Evolutionary conservation across 495 filamentous ascomycete species (phyloP).

Genomic region (Ascobolus immersus): DNA sequence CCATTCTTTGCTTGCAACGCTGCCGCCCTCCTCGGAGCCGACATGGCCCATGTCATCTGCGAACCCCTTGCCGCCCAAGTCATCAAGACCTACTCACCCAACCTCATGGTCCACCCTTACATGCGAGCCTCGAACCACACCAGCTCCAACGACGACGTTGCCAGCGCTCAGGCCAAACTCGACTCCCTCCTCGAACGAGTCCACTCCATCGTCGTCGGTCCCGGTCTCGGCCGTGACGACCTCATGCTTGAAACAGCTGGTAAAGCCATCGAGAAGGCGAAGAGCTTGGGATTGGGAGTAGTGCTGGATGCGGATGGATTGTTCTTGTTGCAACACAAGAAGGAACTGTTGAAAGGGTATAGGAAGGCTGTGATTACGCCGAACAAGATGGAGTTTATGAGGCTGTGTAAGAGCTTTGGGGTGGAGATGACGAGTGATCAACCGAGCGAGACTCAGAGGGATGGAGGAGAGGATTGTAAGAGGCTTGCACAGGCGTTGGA

Average conservation of each 20-base stretch:
- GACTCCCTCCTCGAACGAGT: conserved; percentile 59
- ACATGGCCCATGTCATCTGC: conserved; percentile 92
- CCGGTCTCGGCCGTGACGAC: conserved; percentile 67
- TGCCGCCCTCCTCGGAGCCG: conserved; percentile 62
- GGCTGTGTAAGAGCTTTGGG: conserved; percentile 40
- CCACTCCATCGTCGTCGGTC: conserved; percentile 82
- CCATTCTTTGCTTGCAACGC: conserved; percentile 97
- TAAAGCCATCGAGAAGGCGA: conserved; percentile 54
- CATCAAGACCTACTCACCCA: conserved; percentile 93
- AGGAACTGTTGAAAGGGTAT: conserved; percentile 56
- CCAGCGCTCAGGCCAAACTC: conserved; percentile 28
- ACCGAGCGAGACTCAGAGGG: conserved; percentile 19
- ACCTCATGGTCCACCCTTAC: conserved; percentile 92
- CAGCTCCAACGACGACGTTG: conserved; percentile 20
- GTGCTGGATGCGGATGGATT: conserved; percentile 86
- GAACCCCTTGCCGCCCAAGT: conserved; percentile 67
- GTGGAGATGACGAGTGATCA: conserved; percentile 18
- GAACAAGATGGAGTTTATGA: conserved; percentile 76
- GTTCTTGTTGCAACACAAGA: conserved; percentile 44
- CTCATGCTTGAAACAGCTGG: conserved; percentile 74
- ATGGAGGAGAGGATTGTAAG: conserved; percentile 35
- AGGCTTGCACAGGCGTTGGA: conserved; percentile 52
- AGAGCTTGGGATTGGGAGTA: conserved; percentile 45
- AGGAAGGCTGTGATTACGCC: conserved; percentile 72
- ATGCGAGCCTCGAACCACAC: conserved; percentile 42